Base-by-base conservation (phyloP, 768 basidiomycete species). In the Amanita inopinata region DNA sequence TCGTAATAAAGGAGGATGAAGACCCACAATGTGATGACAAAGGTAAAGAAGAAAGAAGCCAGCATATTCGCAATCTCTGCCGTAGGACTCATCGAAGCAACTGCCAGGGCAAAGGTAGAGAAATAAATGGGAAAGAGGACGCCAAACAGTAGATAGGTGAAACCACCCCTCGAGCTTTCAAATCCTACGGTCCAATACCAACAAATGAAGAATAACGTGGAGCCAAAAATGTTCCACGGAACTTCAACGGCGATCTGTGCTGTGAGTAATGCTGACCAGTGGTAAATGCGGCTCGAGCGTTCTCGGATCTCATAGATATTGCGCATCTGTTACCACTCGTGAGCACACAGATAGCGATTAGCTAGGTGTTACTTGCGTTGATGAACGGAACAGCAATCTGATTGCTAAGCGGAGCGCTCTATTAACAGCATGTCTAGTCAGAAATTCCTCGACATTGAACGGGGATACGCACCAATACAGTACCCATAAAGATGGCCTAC, bases 181-280 rank as follows among this genome's bases (percentile, higher is more conserved):
- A 77, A 77, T 1, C 77, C 80, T 17, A 83, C 76, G 1, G 80
- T 79, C 76, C 77, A 83, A 56, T 71, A 85, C 81, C 81, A 85
- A 54, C 75, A 80, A 14, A 78, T 53, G 64, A 76, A 85, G 65
- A 76, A 78, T 4, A 84, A 34, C 0, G 70, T 64, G 0, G 79
- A 74, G 18, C 75, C 75, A 1, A 78, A 10, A 12, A 81, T 72
- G 48, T 81, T 80, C 75, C 77, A 81, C 0, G 80, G 80, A 2
- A 81, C 47, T 48, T 82, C 80, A 5, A 69, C 67, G 3, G 76
- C 46, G 45, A 80, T 64, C 45, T 76, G 75, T 0, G 76, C 62
- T 0, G 76, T 72, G 9, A 75, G 51, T 22, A 79, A 59, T 0
- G 77, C 76, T 0, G 71, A 63, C 82, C 81, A 84, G 37, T 67